These are phyloP conservation scores for Rhynchosporium secalis DNA, from an alignment of 2,329 filamentous ascomycete species.

Conservation along the genomic window DNA sequence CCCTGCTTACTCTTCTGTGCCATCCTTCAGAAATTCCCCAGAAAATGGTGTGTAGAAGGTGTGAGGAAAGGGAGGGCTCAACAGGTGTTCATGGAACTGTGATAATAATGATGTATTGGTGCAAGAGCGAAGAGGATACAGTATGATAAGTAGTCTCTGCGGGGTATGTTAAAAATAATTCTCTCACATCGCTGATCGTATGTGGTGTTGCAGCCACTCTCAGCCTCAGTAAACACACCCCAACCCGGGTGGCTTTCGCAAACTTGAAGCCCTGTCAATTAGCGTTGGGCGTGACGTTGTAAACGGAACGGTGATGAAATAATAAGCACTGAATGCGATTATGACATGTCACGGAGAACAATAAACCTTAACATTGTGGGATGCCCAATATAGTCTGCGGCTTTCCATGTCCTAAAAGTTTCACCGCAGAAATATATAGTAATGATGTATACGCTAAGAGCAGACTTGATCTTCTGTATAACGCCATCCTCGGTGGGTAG, in stretches of 20 bases:
- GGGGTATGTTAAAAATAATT: background rate
- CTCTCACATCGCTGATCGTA: background rate
- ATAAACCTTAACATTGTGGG: background rate
- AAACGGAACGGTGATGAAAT: background rate
- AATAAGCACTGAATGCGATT: background rate
- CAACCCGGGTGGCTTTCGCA: background rate
- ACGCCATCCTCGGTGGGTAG: slow-evolving; percentile 13
- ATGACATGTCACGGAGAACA: background rate
- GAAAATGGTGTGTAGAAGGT: background rate
- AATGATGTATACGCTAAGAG: background rate
- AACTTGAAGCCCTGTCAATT: background rate
- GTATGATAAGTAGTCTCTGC: background rate
- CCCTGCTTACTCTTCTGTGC: background rate
- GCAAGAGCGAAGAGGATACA: background rate
- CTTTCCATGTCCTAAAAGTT: background rate
- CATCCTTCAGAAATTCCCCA: background rate
- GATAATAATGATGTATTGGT: background rate
- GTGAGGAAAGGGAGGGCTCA: background rate
- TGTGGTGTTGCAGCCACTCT: background rate
- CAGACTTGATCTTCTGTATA: slow-evolving; percentile 5
- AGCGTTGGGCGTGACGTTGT: background rate
- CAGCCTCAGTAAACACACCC: background rate
- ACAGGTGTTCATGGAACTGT: background rate
- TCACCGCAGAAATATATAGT: background rate
- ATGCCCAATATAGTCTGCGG: no score